Evolutionary conservation across 1,139 yeast species (phyloP).

Genomic region (Yamadazyma dendronema): DNA sequence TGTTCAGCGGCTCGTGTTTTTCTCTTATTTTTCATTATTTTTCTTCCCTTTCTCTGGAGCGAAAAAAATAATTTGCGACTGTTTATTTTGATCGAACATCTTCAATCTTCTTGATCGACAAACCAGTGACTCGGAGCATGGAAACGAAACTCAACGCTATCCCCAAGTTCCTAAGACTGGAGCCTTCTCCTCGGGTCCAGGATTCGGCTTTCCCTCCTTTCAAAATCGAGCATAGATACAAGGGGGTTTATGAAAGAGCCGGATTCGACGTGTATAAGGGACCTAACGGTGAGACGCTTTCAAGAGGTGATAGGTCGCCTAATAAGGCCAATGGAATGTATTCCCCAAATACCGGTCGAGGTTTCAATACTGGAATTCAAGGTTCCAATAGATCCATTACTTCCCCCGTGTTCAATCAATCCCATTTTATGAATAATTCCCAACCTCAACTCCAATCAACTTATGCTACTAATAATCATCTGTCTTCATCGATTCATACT

Average conservation of each 20-base stretch:
- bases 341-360: constrained; percentile 3
- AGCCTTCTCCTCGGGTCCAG: constrained; percentile 30
- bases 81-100: background rate
- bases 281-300: constrained; percentile 4
- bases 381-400: constrained; percentile 1
- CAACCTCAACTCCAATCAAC: background rate
- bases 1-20: background rate
- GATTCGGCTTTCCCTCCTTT: constrained; percentile 61
- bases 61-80: background rate
- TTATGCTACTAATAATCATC: background rate
- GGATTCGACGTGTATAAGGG: constrained; percentile 55
- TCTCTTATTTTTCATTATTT: background rate
- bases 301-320: constrained; percentile 8
- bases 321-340: constrained; percentile 2
- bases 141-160: constrained; percentile 9
- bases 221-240: constrained; percentile 51
- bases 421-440: background rate
- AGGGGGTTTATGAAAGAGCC: constrained; percentile 64
- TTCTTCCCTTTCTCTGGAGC: background rate
- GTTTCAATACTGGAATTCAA: constrained; percentile 1
- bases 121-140: background rate
- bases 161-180: constrained; percentile 24
- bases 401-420: constrained; percentile 1
- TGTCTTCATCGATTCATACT: background rate
- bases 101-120: background rate